Evolutionary conservation across 192 early-diverging fungal genomes (phyloP).

Genomic region (Powellomyces hirtus): DNA sequence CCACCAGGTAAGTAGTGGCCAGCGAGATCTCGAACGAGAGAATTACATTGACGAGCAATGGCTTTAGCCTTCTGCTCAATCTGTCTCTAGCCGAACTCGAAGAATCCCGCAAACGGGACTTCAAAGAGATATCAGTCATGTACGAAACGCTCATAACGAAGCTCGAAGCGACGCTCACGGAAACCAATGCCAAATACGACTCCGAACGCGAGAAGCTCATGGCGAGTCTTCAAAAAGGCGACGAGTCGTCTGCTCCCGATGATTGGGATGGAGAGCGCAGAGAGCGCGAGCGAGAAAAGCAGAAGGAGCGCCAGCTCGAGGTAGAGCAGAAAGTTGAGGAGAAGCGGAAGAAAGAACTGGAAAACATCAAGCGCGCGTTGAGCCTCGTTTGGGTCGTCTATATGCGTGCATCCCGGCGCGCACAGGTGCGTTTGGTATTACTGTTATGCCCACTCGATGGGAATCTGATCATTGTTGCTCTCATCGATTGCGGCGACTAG

Average conservation of each 20-base stretch:
- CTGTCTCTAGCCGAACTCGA: slow-evolving; percentile 49
- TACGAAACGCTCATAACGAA: slow-evolving; percentile 42
- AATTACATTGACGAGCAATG: not conserved
- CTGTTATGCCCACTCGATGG: not conserved
- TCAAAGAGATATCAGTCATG: slow-evolving; percentile 24
- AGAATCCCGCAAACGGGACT: slow-evolving; percentile 39
- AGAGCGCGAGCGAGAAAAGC: slow-evolving; percentile 48
- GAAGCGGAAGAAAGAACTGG: slow-evolving; percentile 51
- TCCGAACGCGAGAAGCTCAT: slow-evolving; percentile 35
- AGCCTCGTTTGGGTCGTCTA: slow-evolving; percentile 84
- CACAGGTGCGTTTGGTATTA: slow-evolving; percentile 54
- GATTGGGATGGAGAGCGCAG: slow-evolving; percentile 53
- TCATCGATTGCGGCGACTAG: slow-evolving; percentile 27
- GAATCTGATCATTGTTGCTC: not conserved
- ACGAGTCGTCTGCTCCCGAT: slow-evolving; percentile 12
- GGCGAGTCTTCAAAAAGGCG: slow-evolving; percentile 18
- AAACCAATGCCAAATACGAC: slow-evolving; percentile 43
- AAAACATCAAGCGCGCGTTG: slow-evolving; percentile 54
- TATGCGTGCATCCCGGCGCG: slow-evolving; percentile 75
- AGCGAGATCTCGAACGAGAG: not conserved
- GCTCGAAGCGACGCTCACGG: slow-evolving; percentile 31
- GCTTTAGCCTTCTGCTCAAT: slow-evolving; percentile 43
- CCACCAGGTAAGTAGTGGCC: slow-evolving; percentile 52
- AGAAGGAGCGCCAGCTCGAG: slow-evolving; percentile 60
- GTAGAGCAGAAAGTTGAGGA: slow-evolving; percentile 59